Conservation (phyloP, 2,329 filamentous ascomycete genomes). For the Escovopsis sp. region DNA sequence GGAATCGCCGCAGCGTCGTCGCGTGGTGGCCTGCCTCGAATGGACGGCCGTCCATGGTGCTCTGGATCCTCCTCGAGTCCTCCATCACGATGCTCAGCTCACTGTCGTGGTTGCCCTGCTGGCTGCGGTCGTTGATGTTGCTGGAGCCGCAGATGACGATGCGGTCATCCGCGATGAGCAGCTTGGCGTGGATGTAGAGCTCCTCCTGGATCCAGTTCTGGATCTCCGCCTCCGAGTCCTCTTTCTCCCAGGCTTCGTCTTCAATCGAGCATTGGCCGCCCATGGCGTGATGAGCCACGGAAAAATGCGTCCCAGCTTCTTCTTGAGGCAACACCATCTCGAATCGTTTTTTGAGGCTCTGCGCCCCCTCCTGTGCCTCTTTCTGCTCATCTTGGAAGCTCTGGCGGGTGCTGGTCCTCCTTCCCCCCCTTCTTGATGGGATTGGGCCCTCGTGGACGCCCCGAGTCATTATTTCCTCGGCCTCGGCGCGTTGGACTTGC, state of each 20-base stretch:
- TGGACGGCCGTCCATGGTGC: constrained; percentile 62
- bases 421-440: too few species aligned
- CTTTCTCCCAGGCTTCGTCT: constrained; percentile 64
- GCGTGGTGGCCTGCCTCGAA: constrained; percentile 73
- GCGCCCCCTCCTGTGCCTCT: constrained; percentile 22
- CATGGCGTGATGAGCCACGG: constrained; percentile 71
- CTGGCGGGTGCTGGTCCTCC: too few species aligned
- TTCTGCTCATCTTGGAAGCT: constrained; percentile 15
- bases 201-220: constrained; percentile 91
- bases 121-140: constrained; percentile 84
- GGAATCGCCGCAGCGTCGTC: constrained; percentile 61
- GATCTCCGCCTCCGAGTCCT: constrained; percentile 56
- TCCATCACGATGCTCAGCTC: constrained; percentile 85
- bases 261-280: constrained; percentile 40
- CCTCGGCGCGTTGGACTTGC: constrained; percentile 74
- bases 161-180: constrained; percentile 78
- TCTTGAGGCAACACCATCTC: constrained; percentile 30
- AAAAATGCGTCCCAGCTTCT: constrained; percentile 22
- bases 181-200: constrained; percentile 85
- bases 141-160: constrained; percentile 74
- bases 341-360: constrained; percentile 36
- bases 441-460: constrained; percentile 45
- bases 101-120: constrained; percentile 78
- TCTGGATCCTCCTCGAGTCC: constrained; percentile 57
- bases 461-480: constrained; percentile 71